These are phyloP conservation scores for Phialophora tarda DNA, from an alignment of 2,329 filamentous ascomycete genomes.

Conservation along the genomic window DNA sequence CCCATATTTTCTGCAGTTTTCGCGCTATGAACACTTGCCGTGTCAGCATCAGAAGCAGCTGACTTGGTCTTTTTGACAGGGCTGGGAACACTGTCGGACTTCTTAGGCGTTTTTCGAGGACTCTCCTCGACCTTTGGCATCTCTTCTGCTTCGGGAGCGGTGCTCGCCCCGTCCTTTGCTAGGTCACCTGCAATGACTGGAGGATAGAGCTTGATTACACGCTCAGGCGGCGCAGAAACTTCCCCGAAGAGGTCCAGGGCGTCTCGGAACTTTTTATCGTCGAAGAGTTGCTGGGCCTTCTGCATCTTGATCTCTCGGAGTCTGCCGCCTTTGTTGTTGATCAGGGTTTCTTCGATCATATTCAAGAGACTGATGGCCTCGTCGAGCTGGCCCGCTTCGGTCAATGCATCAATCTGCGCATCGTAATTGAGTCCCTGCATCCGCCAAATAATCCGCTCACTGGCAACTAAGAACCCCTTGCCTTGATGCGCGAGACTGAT, in stretches of 20 bases:
- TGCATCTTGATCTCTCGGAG: conserved; percentile 86
- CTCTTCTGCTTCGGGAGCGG: conserved; percentile 42
- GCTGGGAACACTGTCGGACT: conserved; percentile 25
- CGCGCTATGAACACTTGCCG: conserved; percentile 31
- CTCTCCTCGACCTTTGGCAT: conserved; percentile 8
- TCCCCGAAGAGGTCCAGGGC: conserved; percentile 91
- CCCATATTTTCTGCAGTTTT: conserved; percentile 31
- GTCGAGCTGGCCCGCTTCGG: conserved; percentile 75
- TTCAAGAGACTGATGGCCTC: conserved; percentile 88
- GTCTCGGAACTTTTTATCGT: conserved; percentile 78
- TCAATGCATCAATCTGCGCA: conserved; percentile 81
- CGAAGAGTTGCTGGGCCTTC: conserved; percentile 86
- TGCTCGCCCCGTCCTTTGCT: conserved; percentile 54
- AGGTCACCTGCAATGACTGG: conserved; percentile 81
- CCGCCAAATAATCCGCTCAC: conserved; percentile 90
- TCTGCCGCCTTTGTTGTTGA: conserved; percentile 79
- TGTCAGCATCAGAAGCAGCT: conserved; percentile 24
- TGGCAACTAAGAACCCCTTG: conserved; percentile 92
- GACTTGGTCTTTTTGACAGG: conserved; percentile 28
- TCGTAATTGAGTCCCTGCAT: conserved; percentile 95
- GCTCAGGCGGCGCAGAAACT: conserved; percentile 85
- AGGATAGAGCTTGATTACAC: conserved; percentile 85
- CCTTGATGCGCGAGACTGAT: conserved; percentile 94
- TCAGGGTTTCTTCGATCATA: conserved; percentile 89
- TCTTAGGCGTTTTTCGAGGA: conserved; percentile 20